phyloP scores from a whole-genome alignment of 116 monocot genomes.

The Phalaenopsis hybrid region DNA sequence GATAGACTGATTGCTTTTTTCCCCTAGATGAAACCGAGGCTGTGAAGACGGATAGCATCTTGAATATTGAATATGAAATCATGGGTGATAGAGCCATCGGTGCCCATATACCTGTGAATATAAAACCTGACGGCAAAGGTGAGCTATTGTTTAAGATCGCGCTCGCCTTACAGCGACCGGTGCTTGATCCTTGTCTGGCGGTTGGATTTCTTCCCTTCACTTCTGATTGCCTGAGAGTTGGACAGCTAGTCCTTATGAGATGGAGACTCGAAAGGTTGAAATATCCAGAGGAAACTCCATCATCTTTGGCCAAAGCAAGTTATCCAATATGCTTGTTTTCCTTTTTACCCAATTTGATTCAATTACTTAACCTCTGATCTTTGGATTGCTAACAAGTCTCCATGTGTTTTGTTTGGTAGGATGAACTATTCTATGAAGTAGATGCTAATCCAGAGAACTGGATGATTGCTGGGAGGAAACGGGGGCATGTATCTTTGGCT shows the following conservation, averaged over 20 bases:
- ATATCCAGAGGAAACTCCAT: constrained; percentile 20
- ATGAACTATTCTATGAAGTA: constrained; percentile 76
- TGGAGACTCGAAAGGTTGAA: constrained; percentile 94
- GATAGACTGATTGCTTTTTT: constrained; percentile 8
- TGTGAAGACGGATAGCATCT: constrained; percentile 50
- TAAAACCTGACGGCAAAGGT: constrained; percentile 20
- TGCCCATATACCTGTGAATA: constrained; percentile 56
- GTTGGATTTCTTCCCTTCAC: constrained; percentile 93
- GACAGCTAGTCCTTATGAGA: constrained; percentile 69
- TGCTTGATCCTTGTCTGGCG: constrained; percentile 82
- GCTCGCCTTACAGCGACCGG: constrained; percentile 61
- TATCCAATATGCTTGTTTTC: neutral
- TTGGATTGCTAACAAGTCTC: neutral
- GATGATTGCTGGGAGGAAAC: constrained; percentile 98
- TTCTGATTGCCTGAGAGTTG: constrained; percentile 73
- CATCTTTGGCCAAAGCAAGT: constrained; percentile 35
- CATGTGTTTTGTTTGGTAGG: constrained; percentile 31
- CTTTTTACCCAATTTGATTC: neutral
- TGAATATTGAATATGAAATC: constrained; percentile 79
- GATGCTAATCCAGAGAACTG: constrained; percentile 87
- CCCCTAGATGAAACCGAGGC: constrained; percentile 42
- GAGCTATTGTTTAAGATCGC: constrained; percentile 59
- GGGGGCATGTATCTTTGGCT: constrained; percentile 68
- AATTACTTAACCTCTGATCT: constrained; percentile 9
- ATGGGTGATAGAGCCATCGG: constrained; percentile 64